These are phyloP conservation scores for Cystobasidium onofrii DNA, from an alignment of 768 basidiomycete species.

Conservation along the genomic window DNA sequence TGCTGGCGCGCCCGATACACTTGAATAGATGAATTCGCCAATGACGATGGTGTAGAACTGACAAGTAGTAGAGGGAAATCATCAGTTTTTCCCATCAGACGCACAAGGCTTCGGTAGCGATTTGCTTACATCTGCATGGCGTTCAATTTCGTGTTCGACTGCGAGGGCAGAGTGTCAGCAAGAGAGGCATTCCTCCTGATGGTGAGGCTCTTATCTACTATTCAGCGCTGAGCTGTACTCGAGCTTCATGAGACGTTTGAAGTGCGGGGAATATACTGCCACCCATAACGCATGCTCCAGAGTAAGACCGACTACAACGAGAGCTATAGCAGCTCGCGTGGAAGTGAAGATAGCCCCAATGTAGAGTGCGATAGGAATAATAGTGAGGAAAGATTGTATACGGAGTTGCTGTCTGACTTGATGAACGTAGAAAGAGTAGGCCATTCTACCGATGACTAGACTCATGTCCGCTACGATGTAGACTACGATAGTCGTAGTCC, in stretches of 20 bases:
- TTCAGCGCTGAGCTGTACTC: constrained; percentile 2
- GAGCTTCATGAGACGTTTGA: not conserved
- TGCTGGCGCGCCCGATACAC: not conserved
- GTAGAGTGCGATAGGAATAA: not conserved
- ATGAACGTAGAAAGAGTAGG: constrained; percentile 9
- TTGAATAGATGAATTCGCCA: constrained; percentile 9
- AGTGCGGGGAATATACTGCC: not conserved
- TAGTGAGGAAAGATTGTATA: not conserved
- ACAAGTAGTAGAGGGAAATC: not conserved
- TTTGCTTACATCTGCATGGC: not conserved
- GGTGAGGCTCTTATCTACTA: not conserved
- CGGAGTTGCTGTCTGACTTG: not conserved
- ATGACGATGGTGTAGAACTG: constrained; percentile 6
- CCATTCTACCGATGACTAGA: not conserved
- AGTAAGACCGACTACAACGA: constrained; percentile 1
- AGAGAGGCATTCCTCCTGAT: too few species aligned
- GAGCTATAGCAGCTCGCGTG: not conserved
- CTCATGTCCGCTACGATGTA: constrained; percentile 5
- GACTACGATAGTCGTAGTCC: not conserved
- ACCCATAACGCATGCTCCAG: not conserved
- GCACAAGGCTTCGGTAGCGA: not conserved
- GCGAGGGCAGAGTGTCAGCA: not conserved
- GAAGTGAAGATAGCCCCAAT: constrained; percentile 2
- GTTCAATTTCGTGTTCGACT: constrained; percentile 6
- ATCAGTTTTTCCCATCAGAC: not conserved